A percentile compares a stretch with the other conserved stretches of the same genome.
Conservation (phyloP, 2,329 filamentous ascomycete species). For the Harringtonia lauricola region DNA sequence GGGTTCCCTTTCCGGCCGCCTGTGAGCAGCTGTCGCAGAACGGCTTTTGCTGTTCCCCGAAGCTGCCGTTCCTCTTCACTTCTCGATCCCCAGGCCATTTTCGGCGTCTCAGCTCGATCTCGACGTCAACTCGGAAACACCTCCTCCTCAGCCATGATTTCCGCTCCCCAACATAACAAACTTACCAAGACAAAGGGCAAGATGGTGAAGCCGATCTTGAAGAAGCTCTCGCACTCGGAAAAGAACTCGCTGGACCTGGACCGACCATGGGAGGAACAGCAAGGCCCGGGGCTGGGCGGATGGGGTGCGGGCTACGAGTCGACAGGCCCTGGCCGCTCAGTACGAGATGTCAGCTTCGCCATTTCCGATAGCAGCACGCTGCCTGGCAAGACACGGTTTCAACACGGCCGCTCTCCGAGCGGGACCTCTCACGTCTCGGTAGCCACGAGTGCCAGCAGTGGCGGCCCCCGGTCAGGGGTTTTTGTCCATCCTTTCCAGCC, state of each 20-base stretch:
- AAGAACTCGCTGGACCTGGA: slow-evolving; percentile 54
- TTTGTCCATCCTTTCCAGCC: slow-evolving; percentile 58
- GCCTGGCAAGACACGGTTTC: slow-evolving; percentile 26
- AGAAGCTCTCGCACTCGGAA: slow-evolving; percentile 46
- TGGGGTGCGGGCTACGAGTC: slow-evolving; percentile 20
- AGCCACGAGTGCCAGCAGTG: slow-evolving; percentile 42
- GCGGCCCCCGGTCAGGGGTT: slow-evolving; percentile 31
- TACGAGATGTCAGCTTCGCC: slow-evolving; percentile 36
- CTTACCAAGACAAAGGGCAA: slow-evolving; percentile 35
- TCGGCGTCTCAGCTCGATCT: not conserved
- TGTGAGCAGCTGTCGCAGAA: slow-evolving; percentile 1
- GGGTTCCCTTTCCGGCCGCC: not conserved
- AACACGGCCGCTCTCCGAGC: slow-evolving; percentile 48
- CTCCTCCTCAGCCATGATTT: slow-evolving; percentile 15
- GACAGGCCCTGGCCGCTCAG: slow-evolving; percentile 15
- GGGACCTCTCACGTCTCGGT: slow-evolving; percentile 46
- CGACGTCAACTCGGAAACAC: slow-evolving; percentile 1
- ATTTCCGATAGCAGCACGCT: slow-evolving; percentile 12
- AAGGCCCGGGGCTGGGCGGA: slow-evolving; percentile 24
- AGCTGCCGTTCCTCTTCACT: not conserved
- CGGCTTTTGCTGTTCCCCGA: not conserved
- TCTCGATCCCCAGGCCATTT: not conserved
- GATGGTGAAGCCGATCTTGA: slow-evolving; percentile 50
- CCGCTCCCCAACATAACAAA: slow-evolving; percentile 21
- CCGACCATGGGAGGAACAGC: slow-evolving; percentile 46